A percentile compares a stretch with the other conserved stretches of the same genome.
phyloP scores from a whole-genome alignment of 805 yeast species.

The Phaffomyces antillensis region DNA sequence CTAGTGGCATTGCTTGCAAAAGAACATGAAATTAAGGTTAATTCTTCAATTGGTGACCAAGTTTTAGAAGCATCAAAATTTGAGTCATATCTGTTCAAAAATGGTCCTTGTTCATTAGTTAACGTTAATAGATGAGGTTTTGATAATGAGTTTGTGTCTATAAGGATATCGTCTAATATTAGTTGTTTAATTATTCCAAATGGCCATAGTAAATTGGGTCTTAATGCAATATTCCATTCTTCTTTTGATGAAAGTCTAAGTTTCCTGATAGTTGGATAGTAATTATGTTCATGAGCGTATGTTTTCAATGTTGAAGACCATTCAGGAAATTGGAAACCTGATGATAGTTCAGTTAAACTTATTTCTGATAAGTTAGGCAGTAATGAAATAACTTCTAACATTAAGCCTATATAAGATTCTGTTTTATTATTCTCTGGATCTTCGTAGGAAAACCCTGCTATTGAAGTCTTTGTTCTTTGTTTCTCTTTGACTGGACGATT shows the following conservation, averaged over 20 bases:
- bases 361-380: conserved; percentile 40
- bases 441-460: conserved; percentile 20
- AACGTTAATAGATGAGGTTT: conserved; percentile 20
- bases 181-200: conserved; percentile 39
- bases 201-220: conserved; percentile 39
- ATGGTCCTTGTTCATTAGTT: conserved; percentile 19
- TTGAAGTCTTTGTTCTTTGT: conserved; percentile 8
- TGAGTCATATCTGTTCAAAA: conserved; percentile 15
- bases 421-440: conserved; percentile 13
- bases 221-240: conserved; percentile 48
- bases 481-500: conserved; percentile 14
- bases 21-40: conserved; percentile 28
- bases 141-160: conserved; percentile 35
- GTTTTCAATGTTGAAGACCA: conserved; percentile 22
- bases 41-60: conserved; percentile 29
- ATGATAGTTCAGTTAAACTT: conserved; percentile 38
- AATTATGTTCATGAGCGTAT: conserved; percentile 21
- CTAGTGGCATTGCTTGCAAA: conserved; percentile 32
- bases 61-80: conserved; percentile 8
- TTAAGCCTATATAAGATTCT: conserved; percentile 26
- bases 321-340: conserved; percentile 37
- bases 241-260: conserved; percentile 35
- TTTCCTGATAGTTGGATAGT: conserved; percentile 24
- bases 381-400: conserved; percentile 37
- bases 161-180: conserved; percentile 37